Conservation (phyloP, 768 basidiomycete genomes). For the Russula earlei region DNA sequence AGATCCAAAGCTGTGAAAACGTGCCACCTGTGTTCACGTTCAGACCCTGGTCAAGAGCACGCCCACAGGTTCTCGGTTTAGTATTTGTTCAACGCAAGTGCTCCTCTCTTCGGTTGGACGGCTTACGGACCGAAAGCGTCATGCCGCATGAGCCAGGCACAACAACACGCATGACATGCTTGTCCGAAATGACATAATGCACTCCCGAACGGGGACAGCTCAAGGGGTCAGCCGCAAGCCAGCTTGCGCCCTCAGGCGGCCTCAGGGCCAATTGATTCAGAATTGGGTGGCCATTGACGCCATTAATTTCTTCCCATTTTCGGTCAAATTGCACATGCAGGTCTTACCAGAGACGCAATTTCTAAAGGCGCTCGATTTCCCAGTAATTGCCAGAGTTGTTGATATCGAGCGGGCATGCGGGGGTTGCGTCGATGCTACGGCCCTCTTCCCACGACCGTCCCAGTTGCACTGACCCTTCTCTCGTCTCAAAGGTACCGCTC, state of each 20-base stretch:
- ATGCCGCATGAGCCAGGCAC: not conserved
- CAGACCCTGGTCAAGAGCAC: too few relatives aligned
- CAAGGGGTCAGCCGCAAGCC: not conserved
- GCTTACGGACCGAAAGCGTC: not conserved
- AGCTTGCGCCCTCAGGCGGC: slow-evolving; percentile 2
- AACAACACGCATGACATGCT: too few relatives aligned
- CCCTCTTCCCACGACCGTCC: not conserved
- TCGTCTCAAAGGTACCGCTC: not conserved
- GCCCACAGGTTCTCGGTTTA: not conserved
- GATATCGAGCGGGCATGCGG: not conserved
- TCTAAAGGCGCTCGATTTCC: not conserved
- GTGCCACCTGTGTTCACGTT: too few relatives aligned
- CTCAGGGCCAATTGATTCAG: slow-evolving; percentile 3
- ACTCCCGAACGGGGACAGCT: not conserved
- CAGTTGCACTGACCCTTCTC: too few relatives aligned
- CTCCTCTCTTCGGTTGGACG: not conserved
- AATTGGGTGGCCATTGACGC: slow-evolving; percentile 4
- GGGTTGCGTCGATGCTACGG: not conserved
- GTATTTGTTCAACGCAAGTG: not conserved
- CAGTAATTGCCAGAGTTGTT: not conserved
- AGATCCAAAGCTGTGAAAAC: too few relatives aligned
- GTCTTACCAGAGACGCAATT: not conserved
- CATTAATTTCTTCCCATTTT: not conserved
- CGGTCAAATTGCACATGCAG: not conserved
- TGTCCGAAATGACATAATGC: not conserved